A percentile compares a stretch with the other conserved stretches of the same genome.
Conservation (phyloP, 768 basidiomycete genomes). For the Russula griseocarnosa region DNA sequence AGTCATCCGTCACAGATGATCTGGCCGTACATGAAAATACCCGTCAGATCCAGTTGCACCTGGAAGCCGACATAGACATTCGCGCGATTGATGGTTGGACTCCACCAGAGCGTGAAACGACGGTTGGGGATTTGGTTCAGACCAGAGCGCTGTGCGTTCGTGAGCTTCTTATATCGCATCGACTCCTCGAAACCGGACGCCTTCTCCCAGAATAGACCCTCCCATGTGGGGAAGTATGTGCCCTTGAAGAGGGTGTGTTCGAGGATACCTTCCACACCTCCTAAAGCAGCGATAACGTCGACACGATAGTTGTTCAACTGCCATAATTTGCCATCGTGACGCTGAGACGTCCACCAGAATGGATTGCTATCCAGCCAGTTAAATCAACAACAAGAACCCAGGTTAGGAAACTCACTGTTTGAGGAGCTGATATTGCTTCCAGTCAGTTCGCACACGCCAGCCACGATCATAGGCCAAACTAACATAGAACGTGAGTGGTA, state of each 20-base stretch:
- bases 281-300: slow-evolving; percentile 96
- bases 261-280: slow-evolving; percentile 93
- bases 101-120: slow-evolving; percentile 99
- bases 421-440: slow-evolving; percentile 93
- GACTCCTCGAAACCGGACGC: slow-evolving; percentile 96
- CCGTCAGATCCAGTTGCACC: slow-evolving; percentile 96
- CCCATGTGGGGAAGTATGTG: slow-evolving; percentile 97
- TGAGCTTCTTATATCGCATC: slow-evolving; percentile 94
- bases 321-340: slow-evolving; percentile 96
- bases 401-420: slow-evolving; percentile 61
- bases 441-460: slow-evolving; percentile 96
- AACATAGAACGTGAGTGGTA: slow-evolving; percentile 17
- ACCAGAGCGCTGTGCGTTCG: slow-evolving; percentile 98
- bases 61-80: slow-evolving; percentile 99
- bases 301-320: slow-evolving; percentile 98
- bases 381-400: not conserved
- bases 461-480: slow-evolving; percentile 97
- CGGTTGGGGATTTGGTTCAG: slow-evolving; percentile 97
- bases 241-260: slow-evolving; percentile 98
- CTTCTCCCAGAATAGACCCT: slow-evolving; percentile 98
- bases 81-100: slow-evolving; percentile 97
- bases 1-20: not conserved
- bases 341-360: slow-evolving; percentile 99
- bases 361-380: slow-evolving; percentile 60
- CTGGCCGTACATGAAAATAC: slow-evolving; percentile 76